Percentiles rank a stretch among this genome's conserved stretches.
phyloP scores from a whole-genome alignment of 345 rosid species.

The Bruguiera gymnorhiza region DNA sequence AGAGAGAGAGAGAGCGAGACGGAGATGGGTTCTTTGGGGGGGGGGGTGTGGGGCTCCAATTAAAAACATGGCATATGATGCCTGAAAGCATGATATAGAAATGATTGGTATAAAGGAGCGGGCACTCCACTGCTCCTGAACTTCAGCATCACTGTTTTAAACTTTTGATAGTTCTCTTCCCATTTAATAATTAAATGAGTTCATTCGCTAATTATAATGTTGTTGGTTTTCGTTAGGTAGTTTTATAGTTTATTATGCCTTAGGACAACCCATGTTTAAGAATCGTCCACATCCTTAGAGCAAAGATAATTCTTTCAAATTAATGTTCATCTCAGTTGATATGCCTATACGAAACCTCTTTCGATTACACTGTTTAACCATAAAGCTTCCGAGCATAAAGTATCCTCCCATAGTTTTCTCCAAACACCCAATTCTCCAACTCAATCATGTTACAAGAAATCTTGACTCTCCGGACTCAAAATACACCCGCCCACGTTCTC shows the following conservation, averaged over 20 bases:
- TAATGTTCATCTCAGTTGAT: too few relatives aligned
- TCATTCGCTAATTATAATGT: background rate
- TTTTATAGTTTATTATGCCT: background rate
- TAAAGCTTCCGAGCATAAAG: too few relatives aligned
- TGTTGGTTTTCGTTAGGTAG: background rate
- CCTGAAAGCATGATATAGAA: slow-evolving; percentile 15
- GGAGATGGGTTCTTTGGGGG: background rate
- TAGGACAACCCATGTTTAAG: background rate
- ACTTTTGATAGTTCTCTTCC: slow-evolving; percentile 1
- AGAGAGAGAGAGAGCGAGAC: background rate
- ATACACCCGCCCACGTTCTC: background rate
- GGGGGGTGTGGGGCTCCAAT: slow-evolving; percentile 12
- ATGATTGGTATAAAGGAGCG: slow-evolving; percentile 25
- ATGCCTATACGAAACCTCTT: too few relatives aligned
- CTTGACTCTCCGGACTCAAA: too few relatives aligned
- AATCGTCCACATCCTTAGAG: too few relatives aligned
- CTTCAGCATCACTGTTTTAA: background rate
- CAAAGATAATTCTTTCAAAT: too few relatives aligned
- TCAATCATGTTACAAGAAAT: too few relatives aligned
- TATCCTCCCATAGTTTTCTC: background rate
- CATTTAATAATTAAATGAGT: slow-evolving; percentile 11
- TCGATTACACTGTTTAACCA: too few relatives aligned
- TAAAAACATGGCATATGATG: slow-evolving; percentile 18
- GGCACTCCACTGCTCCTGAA: background rate
- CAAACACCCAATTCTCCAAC: background rate